Conservation (phyloP, 1,284 basidiomycete genomes). For the Ganoderma resinaceum region DNA sequence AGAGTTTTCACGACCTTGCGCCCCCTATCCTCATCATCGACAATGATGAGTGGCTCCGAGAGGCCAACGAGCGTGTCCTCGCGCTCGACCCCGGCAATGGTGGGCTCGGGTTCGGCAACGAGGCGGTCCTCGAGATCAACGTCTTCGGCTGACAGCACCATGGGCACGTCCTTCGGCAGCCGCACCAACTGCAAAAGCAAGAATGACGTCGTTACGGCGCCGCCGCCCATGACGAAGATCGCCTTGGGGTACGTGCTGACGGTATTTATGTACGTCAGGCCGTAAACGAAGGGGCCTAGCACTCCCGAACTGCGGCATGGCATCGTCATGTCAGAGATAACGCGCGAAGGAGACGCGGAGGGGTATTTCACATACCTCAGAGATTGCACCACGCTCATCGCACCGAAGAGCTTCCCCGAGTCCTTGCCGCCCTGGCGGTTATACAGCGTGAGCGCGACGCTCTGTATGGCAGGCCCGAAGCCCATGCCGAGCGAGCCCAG, state of each 20-base stretch:
- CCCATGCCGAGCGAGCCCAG: slow-evolving; percentile 62
- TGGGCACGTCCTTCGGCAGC: slow-evolving; percentile 43
- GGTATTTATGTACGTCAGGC: slow-evolving; percentile 64
- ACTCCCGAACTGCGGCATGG: slow-evolving; percentile 53
- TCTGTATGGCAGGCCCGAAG: slow-evolving; percentile 69
- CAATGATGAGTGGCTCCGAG: slow-evolving; percentile 26
- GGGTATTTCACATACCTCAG: slow-evolving; percentile 54
- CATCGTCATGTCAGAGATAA: slow-evolving; percentile 6
- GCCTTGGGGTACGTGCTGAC: slow-evolving; percentile 63
- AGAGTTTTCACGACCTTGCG: slow-evolving; percentile 26
- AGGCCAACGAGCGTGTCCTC: slow-evolving; percentile 34
- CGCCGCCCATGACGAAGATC: slow-evolving; percentile 59
- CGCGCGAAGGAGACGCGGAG: background rate
- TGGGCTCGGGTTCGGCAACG: background rate
- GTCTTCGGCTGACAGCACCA: background rate
- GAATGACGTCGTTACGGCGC: slow-evolving; percentile 48
- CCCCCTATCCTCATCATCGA: slow-evolving; percentile 30
- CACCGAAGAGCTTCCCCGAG: slow-evolving; percentile 73
- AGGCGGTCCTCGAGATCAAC: slow-evolving; percentile 28
- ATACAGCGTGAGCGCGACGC: slow-evolving; percentile 71
- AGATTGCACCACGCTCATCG: slow-evolving; percentile 71
- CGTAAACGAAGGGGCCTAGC: slow-evolving; percentile 67
- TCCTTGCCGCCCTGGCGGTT: slow-evolving; percentile 55
- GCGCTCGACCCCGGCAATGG: slow-evolving; percentile 14
- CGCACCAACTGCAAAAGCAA: slow-evolving; percentile 53